Base-by-base conservation (phyloP, 306 rosid species). In the Calophaca sinica region DNA sequence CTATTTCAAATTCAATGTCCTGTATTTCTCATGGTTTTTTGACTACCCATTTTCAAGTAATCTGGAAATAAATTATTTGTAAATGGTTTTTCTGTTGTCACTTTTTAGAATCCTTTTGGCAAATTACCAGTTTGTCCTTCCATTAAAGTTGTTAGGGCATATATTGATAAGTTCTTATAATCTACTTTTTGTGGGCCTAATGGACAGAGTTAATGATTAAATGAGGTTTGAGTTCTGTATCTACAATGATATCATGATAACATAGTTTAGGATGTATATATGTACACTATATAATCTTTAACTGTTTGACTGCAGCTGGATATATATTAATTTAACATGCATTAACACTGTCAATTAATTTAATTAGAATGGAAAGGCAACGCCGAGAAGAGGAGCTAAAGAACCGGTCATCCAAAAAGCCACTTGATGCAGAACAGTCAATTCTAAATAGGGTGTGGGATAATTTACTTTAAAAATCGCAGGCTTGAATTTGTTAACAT, bases 281-380 rank as follows among this genome's bases (percentile, higher is more conserved):
- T n/a, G n/a, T 9, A 20, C 31, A 2, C 54, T 26, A 53, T 66
- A 63, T 45, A 45, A 12, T 51, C 20, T 61, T 7, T 20, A 58
- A 42, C 59, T 58, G 29, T 66, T 61, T 5, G 52, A 49, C 31
- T 61, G 48, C 42, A 6, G 26, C 76, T 67, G 8, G 67, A 50
- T 41, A 29, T 62, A 54, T 73, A 44, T 73, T 62, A 75, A 60
- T 76, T 62, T 66, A 54, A 46, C 77, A 32, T 71, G 62, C 50
- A 54, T 32, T 68, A 57, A 72, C 45, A 59, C 14, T 42, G 62
- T 61, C 64, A 55, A 75, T 15, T 58, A 68, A 77, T 75, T 53
- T 79, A 57, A 54, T 53, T 77, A 87, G 90, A 79, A 87, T 87
- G 88, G 90, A 87, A 79, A 87, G 90, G 76, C 90, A 87, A 74